phyloP scores from a whole-genome alignment of 2,329 filamentous ascomycete species.

The Trichoderma arundinaceum region DNA sequence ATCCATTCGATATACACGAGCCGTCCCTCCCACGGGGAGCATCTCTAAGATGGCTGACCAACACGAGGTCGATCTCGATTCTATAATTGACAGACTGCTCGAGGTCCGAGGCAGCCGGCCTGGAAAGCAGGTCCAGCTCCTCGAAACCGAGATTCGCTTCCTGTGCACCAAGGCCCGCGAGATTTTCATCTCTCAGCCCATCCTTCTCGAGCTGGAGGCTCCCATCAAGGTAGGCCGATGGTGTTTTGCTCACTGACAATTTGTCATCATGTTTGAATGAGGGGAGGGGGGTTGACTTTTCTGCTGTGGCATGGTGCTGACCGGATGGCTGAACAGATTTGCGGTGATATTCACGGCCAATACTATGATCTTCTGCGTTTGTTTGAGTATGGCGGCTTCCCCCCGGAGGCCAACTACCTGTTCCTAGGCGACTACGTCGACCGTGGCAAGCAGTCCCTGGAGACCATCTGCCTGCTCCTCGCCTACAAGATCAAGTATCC shows the following conservation, averaged over 20 bases:
- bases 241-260: slow-evolving; percentile 2
- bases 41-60: slow-evolving; percentile 63
- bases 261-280: neutral
- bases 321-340: slow-evolving; percentile 69
- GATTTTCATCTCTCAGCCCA: slow-evolving; percentile 99
- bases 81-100: slow-evolving; percentile 97
- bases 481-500: slow-evolving; percentile 99
- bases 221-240: slow-evolving; percentile 85
- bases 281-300: neutral
- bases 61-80: slow-evolving; percentile 96
- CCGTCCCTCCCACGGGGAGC: slow-evolving; percentile 47
- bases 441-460: slow-evolving; percentile 97
- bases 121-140: slow-evolving; percentile 96
- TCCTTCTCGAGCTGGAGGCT: slow-evolving; percentile 94
- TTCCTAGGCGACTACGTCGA: slow-evolving; percentile 99
- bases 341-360: slow-evolving; percentile 98
- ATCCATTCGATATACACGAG: slow-evolving; percentile 41
- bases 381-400: slow-evolving; percentile 98
- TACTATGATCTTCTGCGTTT: slow-evolving; percentile 97
- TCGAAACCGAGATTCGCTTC: slow-evolving; percentile 95
- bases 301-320: neutral
- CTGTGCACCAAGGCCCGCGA: slow-evolving; percentile 98
- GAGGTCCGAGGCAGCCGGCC: slow-evolving; percentile 97
- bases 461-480: slow-evolving; percentile 95
- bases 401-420: slow-evolving; percentile 98